Base-by-base conservation (phyloP, 2,329 filamentous ascomycete genomes). In the Trichoderma koningii region DNA sequence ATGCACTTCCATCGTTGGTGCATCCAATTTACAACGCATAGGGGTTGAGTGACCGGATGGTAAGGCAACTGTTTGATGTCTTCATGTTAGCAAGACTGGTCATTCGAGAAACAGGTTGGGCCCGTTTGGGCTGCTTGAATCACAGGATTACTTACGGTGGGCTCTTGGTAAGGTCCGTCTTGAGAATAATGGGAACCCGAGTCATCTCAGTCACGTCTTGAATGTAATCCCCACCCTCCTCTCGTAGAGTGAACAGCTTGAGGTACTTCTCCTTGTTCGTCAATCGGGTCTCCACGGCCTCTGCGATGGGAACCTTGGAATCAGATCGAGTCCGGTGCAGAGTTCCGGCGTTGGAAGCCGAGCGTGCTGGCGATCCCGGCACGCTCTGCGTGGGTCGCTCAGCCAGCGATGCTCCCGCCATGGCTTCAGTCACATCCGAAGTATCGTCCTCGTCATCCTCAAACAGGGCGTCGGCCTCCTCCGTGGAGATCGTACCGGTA, bases 131-230 rank as follows among this genome's bases (percentile, higher is more conserved):
- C 28, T 3, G 42, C 15, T 48, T 15, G 12, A 34, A 21, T 48
- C 7, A n/a, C 5, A 9, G 41, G 26, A 55, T 14, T 2, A 94
- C 95, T 88, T 90, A 99, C 93, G 95, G 95, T 80, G 95, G 95
- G 82, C 94, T 98, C 91, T 99, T 99, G 81, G 85, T 92, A 73
- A 99, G 86, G 81, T 99, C 95, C 70, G 95, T 98, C 88, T 97
- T 98, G 74, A 99, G 81, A 76, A 99, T 96, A 70, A 99, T 91
- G n/a, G 95, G 95, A 67, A 99, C 91, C 71, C 94, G 86, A 50
- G 92, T 94, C 93, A 99, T 97, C 83, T 99, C 95, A 65, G 89
- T 93, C 70, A 99, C 93, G 77, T 99, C 95, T 80, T 99, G 95
- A 74, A 99, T 97, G 81, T 96, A 96, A 72, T 98, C 91, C 69